A percentile compares a stretch with the other conserved stretches of the same genome.
Conservation (phyloP, 331 rosid genomes). For the Pyrus hybrid region DNA sequence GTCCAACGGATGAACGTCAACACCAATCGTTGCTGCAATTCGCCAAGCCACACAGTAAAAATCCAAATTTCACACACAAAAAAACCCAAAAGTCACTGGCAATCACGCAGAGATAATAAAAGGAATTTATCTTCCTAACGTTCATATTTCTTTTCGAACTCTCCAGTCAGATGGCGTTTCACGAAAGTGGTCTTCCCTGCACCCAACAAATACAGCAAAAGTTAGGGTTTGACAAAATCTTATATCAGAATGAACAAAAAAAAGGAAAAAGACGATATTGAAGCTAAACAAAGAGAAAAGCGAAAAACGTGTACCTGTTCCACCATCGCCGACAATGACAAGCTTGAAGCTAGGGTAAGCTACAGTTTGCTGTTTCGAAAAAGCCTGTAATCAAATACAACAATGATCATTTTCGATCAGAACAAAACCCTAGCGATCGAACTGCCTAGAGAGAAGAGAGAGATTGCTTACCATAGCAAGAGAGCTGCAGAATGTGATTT, state of each 20-base stretch:
- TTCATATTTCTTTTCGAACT: conserved; percentile 37
- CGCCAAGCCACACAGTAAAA: background rate
- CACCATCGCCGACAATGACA: conserved; percentile 45
- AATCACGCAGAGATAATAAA: background rate
- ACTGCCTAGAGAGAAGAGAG: background rate
- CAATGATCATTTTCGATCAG: background rate
- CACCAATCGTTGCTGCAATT: conserved; percentile 34
- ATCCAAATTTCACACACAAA: background rate
- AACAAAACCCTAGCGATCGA: background rate
- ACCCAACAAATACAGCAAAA: background rate
- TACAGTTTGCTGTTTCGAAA: conserved; percentile 25
- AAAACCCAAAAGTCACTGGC: no score
- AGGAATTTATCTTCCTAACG: conserved; percentile 10
- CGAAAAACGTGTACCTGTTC: conserved; percentile 22
- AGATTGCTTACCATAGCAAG: background rate
- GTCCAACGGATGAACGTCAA: conserved; percentile 40
- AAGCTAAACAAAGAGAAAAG: background rate
- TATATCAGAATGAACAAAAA: background rate
- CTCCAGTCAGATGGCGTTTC: conserved; percentile 29
- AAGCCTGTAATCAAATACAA: conserved; percentile 15
- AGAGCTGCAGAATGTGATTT: background rate
- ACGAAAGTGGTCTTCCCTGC: conserved; percentile 40
- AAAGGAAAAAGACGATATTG: background rate
- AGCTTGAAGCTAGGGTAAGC: conserved; percentile 39
- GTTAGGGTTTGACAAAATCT: background rate